Evolutionary conservation across 768 basidiomycete species (phyloP), one percentile per base, ranked within the genome.

Genomic region (Russula earlei): DNA sequence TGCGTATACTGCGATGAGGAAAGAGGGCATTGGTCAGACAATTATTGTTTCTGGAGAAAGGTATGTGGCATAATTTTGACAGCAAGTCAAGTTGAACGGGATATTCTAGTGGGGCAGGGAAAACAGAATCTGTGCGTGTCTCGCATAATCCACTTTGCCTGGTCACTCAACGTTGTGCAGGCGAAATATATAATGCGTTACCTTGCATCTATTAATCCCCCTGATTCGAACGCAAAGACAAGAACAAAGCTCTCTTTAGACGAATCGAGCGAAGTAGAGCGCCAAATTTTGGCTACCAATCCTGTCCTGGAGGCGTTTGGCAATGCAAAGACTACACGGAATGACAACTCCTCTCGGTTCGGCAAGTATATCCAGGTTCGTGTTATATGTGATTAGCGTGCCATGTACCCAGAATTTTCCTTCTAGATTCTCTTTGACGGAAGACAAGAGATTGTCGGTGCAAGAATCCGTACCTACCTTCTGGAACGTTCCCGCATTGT

Each of bases 101-200:
- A 5, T 25, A 10, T 49, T 17, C 29, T 57, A 96, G 93, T 80
- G 96, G 96, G 72, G 96, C 96, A 52, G 96, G 96, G 54, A 99
- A 99, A 77, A 99, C 96, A 0, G 96, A 98, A 72, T 95, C 92
- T 50, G 95, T 90, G 63, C 69, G 83, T 63, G 29, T 33, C 27
- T n/a, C 12, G 12, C 52, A 41, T 49, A 40, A 25, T 31, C 19
- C 31, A 20, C 43, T 42, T n/a, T 8, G 36, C 22, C 46, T 55
- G 48, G 14, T 53, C 12, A 44, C 48, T 55, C 63, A 47, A 33
- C 41, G 24, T 44, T 31, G 53, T 48, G 60, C 64, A 91, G 87
- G 89, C 96, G 49, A 98, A 99, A 75, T 93, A 93, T 74, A 99
- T 99, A 70, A 95, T 99, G 84, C 84, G 96, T 56, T 99, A 97